phyloP scores from a whole-genome alignment of 116 monocot genomes.

The Dioscorea cayenensis region DNA sequence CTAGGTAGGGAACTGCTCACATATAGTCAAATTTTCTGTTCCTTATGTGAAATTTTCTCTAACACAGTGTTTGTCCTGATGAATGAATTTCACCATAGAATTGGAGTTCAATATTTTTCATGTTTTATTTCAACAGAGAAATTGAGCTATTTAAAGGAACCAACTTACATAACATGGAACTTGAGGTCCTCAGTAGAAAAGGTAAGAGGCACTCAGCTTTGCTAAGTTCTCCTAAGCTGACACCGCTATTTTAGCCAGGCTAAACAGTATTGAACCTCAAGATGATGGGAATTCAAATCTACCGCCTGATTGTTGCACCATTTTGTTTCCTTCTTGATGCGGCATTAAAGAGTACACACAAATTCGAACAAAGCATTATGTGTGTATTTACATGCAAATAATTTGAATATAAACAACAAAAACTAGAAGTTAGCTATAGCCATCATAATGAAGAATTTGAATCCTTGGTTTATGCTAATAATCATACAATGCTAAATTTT shows the following conservation, averaged over 20 bases:
- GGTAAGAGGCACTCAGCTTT: neutral
- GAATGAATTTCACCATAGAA: neutral
- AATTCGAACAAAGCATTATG: slow-evolving; percentile 58
- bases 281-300: slow-evolving; percentile 47
- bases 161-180: slow-evolving; percentile 6
- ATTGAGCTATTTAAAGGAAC: slow-evolving; percentile 6
- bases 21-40: neutral
- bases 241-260: no score
- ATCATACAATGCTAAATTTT: neutral
- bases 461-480: neutral
- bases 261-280: slow-evolving; percentile 35
- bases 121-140: slow-evolving; percentile 18
- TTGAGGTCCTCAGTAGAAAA: neutral
- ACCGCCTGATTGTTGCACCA: slow-evolving; percentile 7
- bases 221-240: neutral
- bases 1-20: slow-evolving; percentile 14
- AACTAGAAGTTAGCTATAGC: no score
- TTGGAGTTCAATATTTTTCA: neutral
- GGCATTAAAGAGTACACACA: slow-evolving; percentile 50
- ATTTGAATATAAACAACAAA: no score
- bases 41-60: neutral
- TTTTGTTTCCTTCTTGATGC: slow-evolving; percentile 40
- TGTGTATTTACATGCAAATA: slow-evolving; percentile 20
- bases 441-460: no score
- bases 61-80: no score